Conservation (phyloP, 108 stramenopile genomes). For the Aureococcus anophagefferens region DNA sequence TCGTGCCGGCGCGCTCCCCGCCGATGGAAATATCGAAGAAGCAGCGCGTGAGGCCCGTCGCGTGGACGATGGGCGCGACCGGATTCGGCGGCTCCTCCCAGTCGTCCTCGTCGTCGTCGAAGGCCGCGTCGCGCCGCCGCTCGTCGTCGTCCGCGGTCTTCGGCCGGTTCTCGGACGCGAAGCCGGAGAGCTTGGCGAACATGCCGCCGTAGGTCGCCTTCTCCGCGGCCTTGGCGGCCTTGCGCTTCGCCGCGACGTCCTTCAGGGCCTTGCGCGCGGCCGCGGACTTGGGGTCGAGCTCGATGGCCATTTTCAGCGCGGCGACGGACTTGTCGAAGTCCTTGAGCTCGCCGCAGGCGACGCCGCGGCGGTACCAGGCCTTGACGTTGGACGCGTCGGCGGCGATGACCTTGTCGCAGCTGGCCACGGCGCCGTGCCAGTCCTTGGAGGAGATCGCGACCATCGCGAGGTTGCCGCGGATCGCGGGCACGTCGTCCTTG, state of each 20-base stretch:
- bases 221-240: background rate
- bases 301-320: background rate
- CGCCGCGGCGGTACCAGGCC: slow-evolving; percentile 5
- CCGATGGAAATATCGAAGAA: slow-evolving; percentile 56
- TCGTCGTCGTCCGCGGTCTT: background rate
- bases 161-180: background rate
- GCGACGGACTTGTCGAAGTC: slow-evolving; percentile 1
- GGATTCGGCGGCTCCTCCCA: background rate
- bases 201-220: background rate
- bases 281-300: background rate
- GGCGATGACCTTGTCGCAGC: background rate
- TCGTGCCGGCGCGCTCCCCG: slow-evolving; percentile 31
- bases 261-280: background rate
- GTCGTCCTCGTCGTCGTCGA: background rate
- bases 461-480: background rate
- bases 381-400: slow-evolving; percentile 4
- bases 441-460: slow-evolving; percentile 7
- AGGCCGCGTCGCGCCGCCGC: too few species aligned
- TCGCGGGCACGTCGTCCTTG: background rate
- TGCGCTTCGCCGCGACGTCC: background rate
- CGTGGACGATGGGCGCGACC: background rate
- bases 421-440: background rate
- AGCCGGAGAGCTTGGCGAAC: background rate
- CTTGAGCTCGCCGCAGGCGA: slow-evolving; percentile 4
- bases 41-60: slow-evolving; percentile 10